Evolutionary conservation across 2,329 filamentous ascomycete species (phyloP), one percentile per base, ranked within the genome.

Genomic region (Elsinoe necatrix): DNA sequence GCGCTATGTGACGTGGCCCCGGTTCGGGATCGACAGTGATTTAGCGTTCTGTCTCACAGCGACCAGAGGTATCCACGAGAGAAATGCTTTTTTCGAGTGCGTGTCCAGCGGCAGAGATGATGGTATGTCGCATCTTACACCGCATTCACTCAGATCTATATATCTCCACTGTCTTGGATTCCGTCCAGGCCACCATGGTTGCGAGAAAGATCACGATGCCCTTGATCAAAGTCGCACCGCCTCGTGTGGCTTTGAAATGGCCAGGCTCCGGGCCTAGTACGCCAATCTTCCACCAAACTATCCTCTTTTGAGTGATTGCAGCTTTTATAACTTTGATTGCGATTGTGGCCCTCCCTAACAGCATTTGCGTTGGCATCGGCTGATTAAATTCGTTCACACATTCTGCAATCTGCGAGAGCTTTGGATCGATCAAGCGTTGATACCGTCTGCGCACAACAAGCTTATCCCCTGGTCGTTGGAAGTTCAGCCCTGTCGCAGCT

Each of bases 91-190:
- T 45, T 45, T 18, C 2, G 41, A 21, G 21, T 45, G 41, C 21
- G 41, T 25, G 41, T 23, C 41, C 41, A 45, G 41, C 21, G 41
- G 41, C 14, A 45, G 21, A 45, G 41, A 45, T 18, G 41, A 5
- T 21, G 20, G 20, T 45, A 18, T 45, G 41, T 23, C 20, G 41
- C 41, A 45, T 45, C 41, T n/a, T 2, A 12, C 25, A 45, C 41
- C 41, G 41, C 41, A 23, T 27, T 25, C 11, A 9, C n/a, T 45
- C 41, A 31, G 45, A 50, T 50, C 45, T 34, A 31, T 50, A 50
- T 50, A 50, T 50, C 45, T 31, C 25, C 27, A 18, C 45, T 50
- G 45, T 50, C 45, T 50, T 50, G 45, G 45, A 25, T 34, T 7
- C 25, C 16, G 12, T 16, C 23, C 7, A 31, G 45, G 45, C 45